Base-by-base conservation (phyloP, 257 asterid genomes). In the Nicotiana obtusifolia region DNA sequence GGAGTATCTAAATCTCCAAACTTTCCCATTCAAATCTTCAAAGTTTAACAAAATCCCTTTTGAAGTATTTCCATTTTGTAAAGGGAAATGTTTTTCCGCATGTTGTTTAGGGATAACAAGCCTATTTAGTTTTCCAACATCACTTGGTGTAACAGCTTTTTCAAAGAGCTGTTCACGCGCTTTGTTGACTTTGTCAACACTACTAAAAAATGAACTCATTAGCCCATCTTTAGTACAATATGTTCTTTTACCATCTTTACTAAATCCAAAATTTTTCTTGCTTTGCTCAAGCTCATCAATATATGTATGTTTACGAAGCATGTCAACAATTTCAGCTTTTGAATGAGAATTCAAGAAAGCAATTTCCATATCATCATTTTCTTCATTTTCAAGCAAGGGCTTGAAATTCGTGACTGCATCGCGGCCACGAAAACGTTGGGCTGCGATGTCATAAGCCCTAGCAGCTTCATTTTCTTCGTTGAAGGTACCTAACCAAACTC, bases 401-500 rank as follows among this genome's bases (percentile, higher is more conserved):
- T 90, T 93, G 91, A 92, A 91, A 57, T 95, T 93, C 0, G 97
- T 92, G 19, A 93, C 94, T 24, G 97, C 99, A 77, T 93, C 98
- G 6, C 93, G 97, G 91, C 99, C 98, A 11, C 99, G 97, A 87
- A 93, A 95, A 5, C 93, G 88, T 60, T 86, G 90, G 10, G 95
- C 99, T 13, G 98, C 99, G n/a, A 91, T 88, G 84, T 95, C 99
- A 64, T 95, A 95, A 6, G 97, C 94, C 7, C 88, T 80, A 1
- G 97, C 99, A 0, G 99, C 99, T 83, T 91, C 96, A 0, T 88
- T 89, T 69, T 95, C 99, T 65, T 89, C 93, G 71, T 91, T 92
- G 89, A 95, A 94, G 0, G 98, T 94, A 15, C 98, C 98, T 4
- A 93, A 77, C 98, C 98, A 95, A 14, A 93, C 98, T 59, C 99